Evolutionary conservation across 352 stramenopile genomes (phyloP).

Genomic region (Pythium oligandrum): DNA sequence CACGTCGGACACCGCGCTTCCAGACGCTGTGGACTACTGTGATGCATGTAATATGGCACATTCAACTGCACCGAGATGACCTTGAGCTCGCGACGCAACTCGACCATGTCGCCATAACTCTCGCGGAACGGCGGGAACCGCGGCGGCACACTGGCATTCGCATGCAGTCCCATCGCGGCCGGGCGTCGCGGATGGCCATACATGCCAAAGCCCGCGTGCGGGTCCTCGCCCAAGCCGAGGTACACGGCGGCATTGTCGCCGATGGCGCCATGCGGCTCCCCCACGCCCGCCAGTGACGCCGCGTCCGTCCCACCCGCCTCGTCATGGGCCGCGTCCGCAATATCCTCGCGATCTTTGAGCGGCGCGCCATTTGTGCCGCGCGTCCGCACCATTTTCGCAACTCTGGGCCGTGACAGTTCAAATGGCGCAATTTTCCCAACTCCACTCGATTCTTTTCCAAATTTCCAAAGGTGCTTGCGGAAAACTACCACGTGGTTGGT

Average conservation of each 20-base stretch:
- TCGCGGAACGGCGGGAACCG: constrained; percentile 59
- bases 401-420: constrained; percentile 10
- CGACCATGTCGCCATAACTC: constrained; percentile 71
- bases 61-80: constrained; percentile 70
- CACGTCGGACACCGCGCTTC: constrained; percentile 75
- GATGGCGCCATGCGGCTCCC: too few relatives aligned
- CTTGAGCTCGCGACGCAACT: constrained; percentile 68
- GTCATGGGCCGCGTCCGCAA: constrained; percentile 1
- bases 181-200: too few relatives aligned
- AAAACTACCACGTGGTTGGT: too few relatives aligned
- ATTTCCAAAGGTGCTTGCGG: too few relatives aligned
- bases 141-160: constrained; percentile 8
- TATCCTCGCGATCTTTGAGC: constrained; percentile 23
- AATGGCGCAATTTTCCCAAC: constrained; percentile 21
- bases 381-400: constrained; percentile 28
- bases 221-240: too few relatives aligned
- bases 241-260: too few relatives aligned
- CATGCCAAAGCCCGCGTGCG: too few relatives aligned
- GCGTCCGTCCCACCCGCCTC: too few relatives aligned
- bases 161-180: too few relatives aligned
- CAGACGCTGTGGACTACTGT: constrained; percentile 75
- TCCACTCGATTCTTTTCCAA: too few relatives aligned
- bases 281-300: too few relatives aligned
- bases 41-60: constrained; percentile 75
- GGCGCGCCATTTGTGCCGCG: constrained; percentile 16